phyloP scores from a whole-genome alignment of 1,284 basidiomycete genomes.

The Vanrija pseudolonga region DNA sequence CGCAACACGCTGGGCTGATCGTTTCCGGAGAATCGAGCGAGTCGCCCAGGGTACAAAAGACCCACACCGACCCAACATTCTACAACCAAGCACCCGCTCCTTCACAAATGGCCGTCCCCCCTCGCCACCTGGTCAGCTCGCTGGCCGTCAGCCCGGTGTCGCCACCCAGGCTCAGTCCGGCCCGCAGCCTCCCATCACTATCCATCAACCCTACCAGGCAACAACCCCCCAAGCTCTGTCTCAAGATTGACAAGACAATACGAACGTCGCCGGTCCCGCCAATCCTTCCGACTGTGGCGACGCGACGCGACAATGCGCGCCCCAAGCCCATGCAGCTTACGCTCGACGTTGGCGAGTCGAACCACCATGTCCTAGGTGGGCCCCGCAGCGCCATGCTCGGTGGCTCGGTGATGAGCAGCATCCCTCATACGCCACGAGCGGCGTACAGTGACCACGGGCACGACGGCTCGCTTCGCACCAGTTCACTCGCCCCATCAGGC shows the following conservation, averaged over 20 bases:
- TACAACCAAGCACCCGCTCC: neutral
- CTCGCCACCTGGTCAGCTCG: constrained; percentile 4
- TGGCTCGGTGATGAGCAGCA: neutral
- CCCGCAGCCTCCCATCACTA: constrained; percentile 26
- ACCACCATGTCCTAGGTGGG: constrained; percentile 2
- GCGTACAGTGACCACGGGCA: too few relatives aligned
- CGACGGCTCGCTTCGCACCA: neutral
- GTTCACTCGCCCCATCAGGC: neutral
- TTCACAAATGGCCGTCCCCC: neutral
- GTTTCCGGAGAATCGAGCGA: constrained; percentile 1
- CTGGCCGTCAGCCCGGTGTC: constrained; percentile 15
- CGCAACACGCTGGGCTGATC: neutral
- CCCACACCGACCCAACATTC: neutral
- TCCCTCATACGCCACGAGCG: too few relatives aligned
- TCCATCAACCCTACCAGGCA: constrained; percentile 14
- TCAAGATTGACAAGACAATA: constrained; percentile 32
- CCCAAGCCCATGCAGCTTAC: constrained; percentile 10
- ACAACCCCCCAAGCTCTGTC: constrained; percentile 37
- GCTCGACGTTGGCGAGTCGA: constrained; percentile 14
- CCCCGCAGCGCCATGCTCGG: constrained; percentile 6
- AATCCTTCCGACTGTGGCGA: constrained; percentile 38
- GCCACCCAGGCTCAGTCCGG: constrained; percentile 1
- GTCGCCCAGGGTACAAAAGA: neutral
- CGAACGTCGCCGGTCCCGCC: constrained; percentile 20
- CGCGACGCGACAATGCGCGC: constrained; percentile 14